Evolutionary conservation across 2,329 filamentous ascomycete genomes (phyloP), one percentile per base, ranked within the genome.

Genomic region (Botrytis paeoniae): DNA sequence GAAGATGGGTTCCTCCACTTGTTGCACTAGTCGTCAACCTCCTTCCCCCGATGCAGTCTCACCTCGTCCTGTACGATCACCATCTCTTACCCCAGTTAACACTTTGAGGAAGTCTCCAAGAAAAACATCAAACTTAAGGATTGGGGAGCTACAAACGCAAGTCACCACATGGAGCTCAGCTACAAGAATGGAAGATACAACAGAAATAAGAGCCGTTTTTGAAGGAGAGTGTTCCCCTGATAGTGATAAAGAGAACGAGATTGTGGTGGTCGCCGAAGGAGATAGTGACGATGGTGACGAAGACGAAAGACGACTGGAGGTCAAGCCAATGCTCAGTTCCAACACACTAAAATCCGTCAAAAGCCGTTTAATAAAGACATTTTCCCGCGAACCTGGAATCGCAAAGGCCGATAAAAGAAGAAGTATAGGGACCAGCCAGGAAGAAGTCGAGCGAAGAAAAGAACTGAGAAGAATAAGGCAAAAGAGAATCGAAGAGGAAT

Each of bases 401-500:
- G 77, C 79, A 2, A 84, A 82, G 43, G 82, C 81, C 51, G 83
- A 84, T 3, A 72, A 72, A 43, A 83, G 81, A 48, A 81, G 81
- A 6, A 83, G 83, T 25, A 80, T 84, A 45, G 84, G 85, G 20
- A 83, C 82, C 66, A 87, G 84, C 64, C 82, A 87, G 37, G 86
- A 88, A 74, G 86, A 88, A 75, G 77, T 88, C 61, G 85, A 86
- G 69, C 83, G 87, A 41, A 84, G 87, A 75, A 87, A 87, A 41
- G 88, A 89, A 76, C 79, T 90, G 71, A 86, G 84, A 76, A 84
- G 87, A 32, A 81, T 89, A 14, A 85, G 87, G 79, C 85, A 86
- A 66, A 86, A 85, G 76, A 84, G 87, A 74, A 89, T 89, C n/a
- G 86, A 86, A 74, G 85, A 88, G 61, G 88, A 89, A 76, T 81